A percentile compares a stretch with the other conserved stretches of the same genome.
These are phyloP conservation scores for Fusarium sp. DNA, from an alignment of 2,329 filamentous ascomycete genomes.

Conservation along the genomic window DNA sequence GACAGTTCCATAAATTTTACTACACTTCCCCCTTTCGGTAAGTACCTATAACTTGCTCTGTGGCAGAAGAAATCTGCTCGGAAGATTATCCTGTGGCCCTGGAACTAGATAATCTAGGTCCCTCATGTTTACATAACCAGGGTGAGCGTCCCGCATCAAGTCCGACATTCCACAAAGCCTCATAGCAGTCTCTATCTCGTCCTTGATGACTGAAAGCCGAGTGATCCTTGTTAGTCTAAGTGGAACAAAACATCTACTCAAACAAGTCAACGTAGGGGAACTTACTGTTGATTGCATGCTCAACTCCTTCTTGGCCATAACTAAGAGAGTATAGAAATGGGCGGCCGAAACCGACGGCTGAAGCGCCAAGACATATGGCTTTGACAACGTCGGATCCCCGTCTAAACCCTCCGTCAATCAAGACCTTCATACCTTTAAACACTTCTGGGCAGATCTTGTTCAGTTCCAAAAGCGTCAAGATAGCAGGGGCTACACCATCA, in stretches of 20 bases:
- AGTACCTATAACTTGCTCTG: neutral
- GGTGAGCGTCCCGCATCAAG: neutral
- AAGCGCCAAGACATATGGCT: neutral
- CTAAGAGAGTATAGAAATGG: neutral
- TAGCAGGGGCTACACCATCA: neutral
- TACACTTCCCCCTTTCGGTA: too few relatives aligned
- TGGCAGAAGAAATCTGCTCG: neutral
- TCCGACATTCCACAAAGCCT: neutral
- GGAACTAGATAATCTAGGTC: neutral
- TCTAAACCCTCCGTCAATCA: neutral
- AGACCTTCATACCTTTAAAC: neutral
- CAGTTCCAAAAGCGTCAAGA: neutral
- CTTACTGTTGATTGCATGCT: neutral
- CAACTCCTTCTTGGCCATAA: neutral
- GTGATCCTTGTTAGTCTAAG: fast-evolving
- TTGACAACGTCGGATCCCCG: neutral
- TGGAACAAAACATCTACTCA: too few relatives aligned
- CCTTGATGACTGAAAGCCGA: neutral
- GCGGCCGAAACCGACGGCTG: neutral
- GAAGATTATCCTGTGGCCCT: neutral
- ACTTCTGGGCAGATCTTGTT: neutral
- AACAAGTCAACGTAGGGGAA: fast-evolving
- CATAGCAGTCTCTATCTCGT: neutral
- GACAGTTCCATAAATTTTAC: too few relatives aligned
- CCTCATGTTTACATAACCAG: neutral